Conservation (phyloP, 345 rosid genomes). For the Sonneratia caseolaris region DNA sequence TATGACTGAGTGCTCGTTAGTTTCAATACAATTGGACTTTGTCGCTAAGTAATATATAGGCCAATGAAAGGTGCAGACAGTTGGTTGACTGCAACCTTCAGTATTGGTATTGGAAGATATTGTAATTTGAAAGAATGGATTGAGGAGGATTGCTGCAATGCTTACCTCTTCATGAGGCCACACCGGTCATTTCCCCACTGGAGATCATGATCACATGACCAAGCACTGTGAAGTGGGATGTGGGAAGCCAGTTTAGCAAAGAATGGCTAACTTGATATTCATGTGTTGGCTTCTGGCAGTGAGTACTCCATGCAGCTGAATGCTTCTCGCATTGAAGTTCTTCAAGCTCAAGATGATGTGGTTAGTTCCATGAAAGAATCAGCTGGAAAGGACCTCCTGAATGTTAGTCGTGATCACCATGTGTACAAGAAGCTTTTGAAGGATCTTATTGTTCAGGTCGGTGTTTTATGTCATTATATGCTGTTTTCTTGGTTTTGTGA, state of each 20-base stretch:
- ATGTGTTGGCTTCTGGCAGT: constrained; percentile 25
- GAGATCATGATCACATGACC: neutral
- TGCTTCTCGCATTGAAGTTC: constrained; percentile 89
- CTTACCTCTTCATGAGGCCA: neutral
- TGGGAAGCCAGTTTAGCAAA: neutral
- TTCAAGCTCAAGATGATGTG: constrained; percentile 94
- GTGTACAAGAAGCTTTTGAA: constrained; percentile 54
- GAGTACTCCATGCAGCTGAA: constrained; percentile 99
- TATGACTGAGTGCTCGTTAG: neutral
- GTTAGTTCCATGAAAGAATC: constrained; percentile 79
- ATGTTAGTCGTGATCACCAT: constrained; percentile 50
- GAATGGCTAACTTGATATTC: neutral
- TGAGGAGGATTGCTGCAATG: neutral
- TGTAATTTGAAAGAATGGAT: neutral
- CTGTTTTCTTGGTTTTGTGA: neutral
- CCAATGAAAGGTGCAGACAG: no score
- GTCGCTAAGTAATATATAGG: no score
- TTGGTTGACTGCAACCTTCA: no score
- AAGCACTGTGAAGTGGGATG: neutral
- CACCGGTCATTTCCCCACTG: neutral
- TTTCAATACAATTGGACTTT: no score
- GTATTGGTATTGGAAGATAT: no score
- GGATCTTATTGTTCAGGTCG: constrained; percentile 85
- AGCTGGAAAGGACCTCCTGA: constrained; percentile 69
- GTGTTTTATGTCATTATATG: constrained; percentile 3